These are phyloP conservation scores for Cichorium intybus DNA, from an alignment of 140 eudicot genomes.

Conservation along the genomic window DNA sequence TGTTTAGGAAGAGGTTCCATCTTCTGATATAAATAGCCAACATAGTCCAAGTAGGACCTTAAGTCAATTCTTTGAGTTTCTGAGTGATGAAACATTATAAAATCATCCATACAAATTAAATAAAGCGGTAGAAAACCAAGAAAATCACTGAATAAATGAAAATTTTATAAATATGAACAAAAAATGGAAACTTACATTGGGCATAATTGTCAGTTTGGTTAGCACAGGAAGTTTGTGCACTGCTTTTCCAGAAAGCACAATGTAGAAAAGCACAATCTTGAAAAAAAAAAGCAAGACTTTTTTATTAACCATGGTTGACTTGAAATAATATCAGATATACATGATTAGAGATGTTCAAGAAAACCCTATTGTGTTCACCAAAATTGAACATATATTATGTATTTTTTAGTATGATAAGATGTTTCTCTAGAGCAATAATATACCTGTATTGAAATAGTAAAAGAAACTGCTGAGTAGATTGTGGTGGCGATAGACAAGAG, in stretches of 20 bases:
- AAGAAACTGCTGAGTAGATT: slow-evolving; percentile 64
- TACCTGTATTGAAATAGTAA: slow-evolving; percentile 89
- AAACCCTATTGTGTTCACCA: not conserved
- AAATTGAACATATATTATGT: not conserved
- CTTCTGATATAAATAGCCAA: slow-evolving; percentile 83
- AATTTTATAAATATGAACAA: not conserved
- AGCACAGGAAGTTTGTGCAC: slow-evolving; percentile 36
- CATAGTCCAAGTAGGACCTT: slow-evolving; percentile 75
- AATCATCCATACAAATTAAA: not conserved
- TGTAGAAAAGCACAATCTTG: no score
- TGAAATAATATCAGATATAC: not conserved
- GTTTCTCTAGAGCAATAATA: no score
- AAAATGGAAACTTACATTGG: slow-evolving; percentile 45
- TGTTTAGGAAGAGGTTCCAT: slow-evolving; percentile 96
- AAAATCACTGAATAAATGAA: no score
- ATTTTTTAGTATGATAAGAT: no score
- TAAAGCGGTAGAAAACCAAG: no score
- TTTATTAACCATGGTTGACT: not conserved
- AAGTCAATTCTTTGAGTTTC: slow-evolving; percentile 63
- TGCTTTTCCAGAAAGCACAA: slow-evolving; percentile 67
- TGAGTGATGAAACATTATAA: slow-evolving; percentile 23
- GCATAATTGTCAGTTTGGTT: slow-evolving; percentile 25
- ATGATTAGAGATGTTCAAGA: not conserved
- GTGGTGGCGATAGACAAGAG: slow-evolving; percentile 93
- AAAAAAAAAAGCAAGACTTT: not conserved